A percentile compares a stretch with the other conserved stretches of the same genome.
phyloP scores from a whole-genome alignment of 139 green algal species.

The Chloropicon primus region DNA sequence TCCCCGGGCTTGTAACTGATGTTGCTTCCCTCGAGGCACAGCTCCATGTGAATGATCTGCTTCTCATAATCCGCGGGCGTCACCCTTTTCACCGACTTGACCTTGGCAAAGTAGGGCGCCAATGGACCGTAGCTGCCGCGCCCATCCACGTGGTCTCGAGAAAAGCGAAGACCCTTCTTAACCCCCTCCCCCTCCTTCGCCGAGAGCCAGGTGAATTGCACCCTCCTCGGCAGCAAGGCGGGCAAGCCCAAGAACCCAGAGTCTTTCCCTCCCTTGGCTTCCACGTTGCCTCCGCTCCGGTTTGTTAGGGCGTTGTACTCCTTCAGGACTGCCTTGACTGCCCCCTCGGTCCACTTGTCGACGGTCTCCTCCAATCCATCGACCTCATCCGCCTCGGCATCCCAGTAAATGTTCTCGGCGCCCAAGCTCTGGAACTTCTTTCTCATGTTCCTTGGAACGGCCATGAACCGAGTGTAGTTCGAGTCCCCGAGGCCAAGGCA shows the following conservation, averaged over 20 bases:
- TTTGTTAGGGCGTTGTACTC: neutral
- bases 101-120: neutral
- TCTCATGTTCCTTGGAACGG: conserved; percentile 44
- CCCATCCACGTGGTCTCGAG: too few relatives aligned
- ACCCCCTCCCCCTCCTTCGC: neutral
- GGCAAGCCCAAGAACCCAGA: neutral
- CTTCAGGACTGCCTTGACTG: neutral
- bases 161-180: neutral
- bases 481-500: conserved; percentile 83
- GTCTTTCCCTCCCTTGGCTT: neutral
- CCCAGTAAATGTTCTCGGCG: conserved; percentile 51
- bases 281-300: neutral
- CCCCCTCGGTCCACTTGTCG: conserved; percentile 60
- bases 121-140: too few relatives aligned
- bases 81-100: neutral
- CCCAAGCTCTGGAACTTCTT: conserved; percentile 55
- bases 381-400: conserved; percentile 81
- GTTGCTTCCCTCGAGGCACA: conserved; percentile 51
- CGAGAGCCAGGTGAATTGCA: neutral
- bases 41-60: conserved; percentile 68
- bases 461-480: conserved; percentile 94
- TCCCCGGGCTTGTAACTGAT: conserved; percentile 68
- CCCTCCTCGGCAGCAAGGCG: neutral
- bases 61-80: neutral
- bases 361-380: conserved; percentile 65